phyloP scores from a whole-genome alignment of 495 filamentous ascomycete species.

The Pseudevernia furfuracea region DNA sequence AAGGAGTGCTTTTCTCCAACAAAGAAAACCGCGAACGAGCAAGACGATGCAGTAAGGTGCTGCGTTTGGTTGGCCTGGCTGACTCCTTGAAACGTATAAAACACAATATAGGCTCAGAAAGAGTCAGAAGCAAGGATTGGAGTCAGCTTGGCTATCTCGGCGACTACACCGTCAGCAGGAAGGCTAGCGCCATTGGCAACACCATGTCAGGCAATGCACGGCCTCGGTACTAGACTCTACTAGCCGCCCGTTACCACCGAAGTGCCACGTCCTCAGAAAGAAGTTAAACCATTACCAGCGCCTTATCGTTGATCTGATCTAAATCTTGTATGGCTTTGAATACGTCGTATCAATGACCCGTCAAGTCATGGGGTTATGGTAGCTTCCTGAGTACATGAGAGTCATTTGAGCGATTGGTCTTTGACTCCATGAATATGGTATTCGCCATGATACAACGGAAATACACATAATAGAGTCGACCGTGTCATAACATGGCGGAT shows the following conservation, averaged over 20 bases:
- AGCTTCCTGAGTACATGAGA: too few relatives aligned
- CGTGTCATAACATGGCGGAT: too few relatives aligned
- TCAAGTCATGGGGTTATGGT: too few relatives aligned
- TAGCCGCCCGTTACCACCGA: background rate
- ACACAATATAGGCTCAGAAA: background rate
- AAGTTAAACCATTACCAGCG: background rate
- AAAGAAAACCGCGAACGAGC: background rate
- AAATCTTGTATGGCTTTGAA: background rate
- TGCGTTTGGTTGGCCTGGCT: background rate
- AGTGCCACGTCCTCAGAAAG: background rate
- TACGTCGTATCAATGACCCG: too few relatives aligned
- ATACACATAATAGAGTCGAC: too few relatives aligned
- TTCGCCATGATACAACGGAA: too few relatives aligned
- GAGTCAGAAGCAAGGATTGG: background rate
- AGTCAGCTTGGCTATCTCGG: background rate
- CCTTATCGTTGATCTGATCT: background rate
- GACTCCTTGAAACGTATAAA: background rate
- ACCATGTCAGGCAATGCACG: background rate
- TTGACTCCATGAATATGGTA: too few relatives aligned
- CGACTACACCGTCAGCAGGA: background rate
- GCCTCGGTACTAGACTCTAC: background rate
- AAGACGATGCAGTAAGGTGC: background rate
- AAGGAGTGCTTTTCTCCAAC: background rate
- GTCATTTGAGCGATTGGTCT: too few relatives aligned
- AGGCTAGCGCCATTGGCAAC: background rate